Base-by-base conservation (phyloP, 2,329 filamentous ascomycete species). In the Aspergillus clavatus region DNA sequence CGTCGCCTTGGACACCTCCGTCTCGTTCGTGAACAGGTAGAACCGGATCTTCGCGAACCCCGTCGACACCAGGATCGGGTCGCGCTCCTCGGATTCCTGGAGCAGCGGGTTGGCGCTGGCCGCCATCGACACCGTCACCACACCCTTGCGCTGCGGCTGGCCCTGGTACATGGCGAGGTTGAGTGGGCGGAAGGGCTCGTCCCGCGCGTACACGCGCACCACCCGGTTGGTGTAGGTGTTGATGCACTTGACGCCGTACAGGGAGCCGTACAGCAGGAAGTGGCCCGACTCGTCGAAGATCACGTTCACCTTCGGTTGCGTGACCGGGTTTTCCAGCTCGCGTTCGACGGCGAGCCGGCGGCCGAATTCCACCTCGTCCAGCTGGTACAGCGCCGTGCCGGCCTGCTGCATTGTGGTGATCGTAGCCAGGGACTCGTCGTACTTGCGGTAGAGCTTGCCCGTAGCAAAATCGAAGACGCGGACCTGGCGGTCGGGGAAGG, bases 11-110 rank as follows among this genome's bases (percentile, higher is more conserved):
- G 83, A 85, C 41, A 93, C 78, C 19, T 89, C 86, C 28, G 84
- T 80, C 29, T 95, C 87, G 66, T 96, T 95, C 27, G 88, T 95
- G 69, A 96, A 98, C 82, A 97, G 89, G 77, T 96, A 98, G 72
- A 98, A 98, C 31, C 94, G 86, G 22, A 86, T 81, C 70, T 95
- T 97, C 51, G 84, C 86, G 37, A 87, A 84, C 0, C 84, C 91
- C 0, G 93, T 97, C 7, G 81, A 78, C 36, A 94, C 79, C 6
- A 98, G 75, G 61, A 97, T 91, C 0, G 94, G 90, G 63, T 98
- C 93, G 50, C 90, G 80, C 16, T 83, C 81, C 68, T 96, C 91
- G 1, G 93, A 88, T 72, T 96, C 90, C 61, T 93, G 87, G 2
- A 98, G 78, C 1, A 98, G 78, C 0, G 94, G 93, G 64, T 98